phyloP scores from a whole-genome alignment of 257 asterid species.

The Asclepias syriaca region DNA sequence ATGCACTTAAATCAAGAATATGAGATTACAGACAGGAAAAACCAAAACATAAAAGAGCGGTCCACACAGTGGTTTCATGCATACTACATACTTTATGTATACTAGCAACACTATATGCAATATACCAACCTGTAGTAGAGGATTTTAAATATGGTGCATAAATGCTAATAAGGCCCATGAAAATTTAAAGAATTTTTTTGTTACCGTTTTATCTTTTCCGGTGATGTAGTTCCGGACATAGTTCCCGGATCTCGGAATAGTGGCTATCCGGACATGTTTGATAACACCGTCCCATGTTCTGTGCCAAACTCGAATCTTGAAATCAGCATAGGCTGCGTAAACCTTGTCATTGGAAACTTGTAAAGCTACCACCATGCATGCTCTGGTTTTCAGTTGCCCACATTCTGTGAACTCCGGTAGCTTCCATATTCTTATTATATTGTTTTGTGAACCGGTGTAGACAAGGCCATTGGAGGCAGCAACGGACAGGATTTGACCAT shows the following conservation, averaged over 20 bases:
- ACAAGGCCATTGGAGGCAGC: conserved; percentile 60
- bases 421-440: conserved; percentile 71
- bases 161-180: conserved; percentile 13
- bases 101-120: background rate
- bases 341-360: conserved; percentile 68
- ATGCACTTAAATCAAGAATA: background rate
- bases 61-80: background rate
- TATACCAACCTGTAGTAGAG: background rate
- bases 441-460: conserved; percentile 75
- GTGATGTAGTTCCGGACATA: conserved; percentile 71
- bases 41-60: background rate
- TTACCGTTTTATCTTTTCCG: conserved; percentile 75
- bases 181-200: background rate
- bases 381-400: conserved; percentile 78
- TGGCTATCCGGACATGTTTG: conserved; percentile 65
- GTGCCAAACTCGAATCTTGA: conserved; percentile 80
- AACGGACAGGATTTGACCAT: conserved; percentile 70
- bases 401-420: conserved; percentile 86
- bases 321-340: conserved; percentile 77
- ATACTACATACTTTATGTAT: background rate
- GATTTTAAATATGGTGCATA: conserved; percentile 2
- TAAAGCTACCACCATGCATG: conserved; percentile 57
- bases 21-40: no score
- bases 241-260: conserved; percentile 62
- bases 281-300: conserved; percentile 80